phyloP scores from a whole-genome alignment of 2,329 filamentous ascomycete genomes.

The Pseudogymnoascus sp. region DNA sequence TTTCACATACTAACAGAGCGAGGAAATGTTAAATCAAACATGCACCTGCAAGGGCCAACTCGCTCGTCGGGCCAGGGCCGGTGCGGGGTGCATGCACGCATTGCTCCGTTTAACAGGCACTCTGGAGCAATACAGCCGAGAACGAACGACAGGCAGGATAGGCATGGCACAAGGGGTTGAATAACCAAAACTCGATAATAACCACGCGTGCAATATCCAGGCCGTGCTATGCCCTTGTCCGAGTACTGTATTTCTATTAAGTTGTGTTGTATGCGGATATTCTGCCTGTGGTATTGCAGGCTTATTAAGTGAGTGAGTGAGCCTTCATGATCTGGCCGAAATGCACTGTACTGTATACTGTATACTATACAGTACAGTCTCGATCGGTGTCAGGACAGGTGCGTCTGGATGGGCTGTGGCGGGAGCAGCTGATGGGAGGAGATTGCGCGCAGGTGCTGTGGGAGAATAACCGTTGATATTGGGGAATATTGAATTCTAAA shows the following conservation, averaged over 20 bases:
- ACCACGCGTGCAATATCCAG: background rate
- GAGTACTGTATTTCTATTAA: background rate
- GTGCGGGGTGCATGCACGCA: background rate
- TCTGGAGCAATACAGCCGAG: background rate
- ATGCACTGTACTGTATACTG: background rate
- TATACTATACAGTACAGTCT: background rate
- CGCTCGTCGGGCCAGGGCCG: no score
- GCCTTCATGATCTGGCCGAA: background rate
- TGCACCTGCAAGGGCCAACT: background rate
- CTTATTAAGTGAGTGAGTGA: no score
- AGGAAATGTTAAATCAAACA: background rate
- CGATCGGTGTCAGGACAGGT: background rate
- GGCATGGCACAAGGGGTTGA: background rate
- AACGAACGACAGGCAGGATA: background rate
- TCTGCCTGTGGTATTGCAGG: background rate
- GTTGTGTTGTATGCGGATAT: background rate
- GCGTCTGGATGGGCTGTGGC: background rate
- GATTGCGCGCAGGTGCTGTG: background rate
- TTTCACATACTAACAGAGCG: background rate
- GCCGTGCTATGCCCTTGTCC: no score
- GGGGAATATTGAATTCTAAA: background rate
- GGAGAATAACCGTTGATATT: background rate
- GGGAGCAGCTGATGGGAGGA: background rate
- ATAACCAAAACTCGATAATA: background rate
- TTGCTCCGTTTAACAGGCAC: background rate